These are phyloP conservation scores for Alternaria brassicicola DNA, from an alignment of 2,329 filamentous ascomycete species.

Conservation along the genomic window DNA sequence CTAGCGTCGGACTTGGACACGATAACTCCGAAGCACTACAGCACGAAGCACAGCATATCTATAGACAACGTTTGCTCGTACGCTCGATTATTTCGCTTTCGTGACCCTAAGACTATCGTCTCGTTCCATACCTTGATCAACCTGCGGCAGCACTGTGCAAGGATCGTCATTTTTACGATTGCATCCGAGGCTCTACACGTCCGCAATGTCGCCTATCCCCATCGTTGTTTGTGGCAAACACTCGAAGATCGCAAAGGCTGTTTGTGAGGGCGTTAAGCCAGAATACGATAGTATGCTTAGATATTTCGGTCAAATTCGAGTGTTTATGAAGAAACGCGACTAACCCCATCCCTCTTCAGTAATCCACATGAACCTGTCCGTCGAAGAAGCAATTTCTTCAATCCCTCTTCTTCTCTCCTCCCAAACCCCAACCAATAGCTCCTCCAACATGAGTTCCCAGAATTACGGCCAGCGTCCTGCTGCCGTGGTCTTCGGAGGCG, in stretches of 20 bases:
- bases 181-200: not conserved
- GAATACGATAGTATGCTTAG: constrained; percentile 21
- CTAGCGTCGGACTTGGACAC: not conserved
- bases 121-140: not conserved
- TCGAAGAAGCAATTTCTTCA: constrained; percentile 8
- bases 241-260: constrained; percentile 9
- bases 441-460: not conserved
- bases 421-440: not conserved
- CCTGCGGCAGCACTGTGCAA: not conserved
- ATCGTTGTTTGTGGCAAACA: constrained; percentile 21
- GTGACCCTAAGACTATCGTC: not conserved
- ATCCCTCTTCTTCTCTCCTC: constrained; percentile 11
- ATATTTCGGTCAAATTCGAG: not conserved
- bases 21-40: not conserved
- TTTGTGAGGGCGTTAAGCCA: constrained; percentile 11
- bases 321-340: not conserved
- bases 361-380: constrained; percentile 20
- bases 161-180: not conserved
- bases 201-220: constrained; percentile 16
- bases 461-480: not conserved
- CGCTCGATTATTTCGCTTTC: too few species aligned
- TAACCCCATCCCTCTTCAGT: not conserved
- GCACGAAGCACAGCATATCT: not conserved
- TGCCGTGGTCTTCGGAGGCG: not conserved
- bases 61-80: not conserved